Evolutionary conservation across 345 rosid genomes (phyloP), one percentile per base, ranked within the genome.

Genomic region (Citrus maxima): DNA sequence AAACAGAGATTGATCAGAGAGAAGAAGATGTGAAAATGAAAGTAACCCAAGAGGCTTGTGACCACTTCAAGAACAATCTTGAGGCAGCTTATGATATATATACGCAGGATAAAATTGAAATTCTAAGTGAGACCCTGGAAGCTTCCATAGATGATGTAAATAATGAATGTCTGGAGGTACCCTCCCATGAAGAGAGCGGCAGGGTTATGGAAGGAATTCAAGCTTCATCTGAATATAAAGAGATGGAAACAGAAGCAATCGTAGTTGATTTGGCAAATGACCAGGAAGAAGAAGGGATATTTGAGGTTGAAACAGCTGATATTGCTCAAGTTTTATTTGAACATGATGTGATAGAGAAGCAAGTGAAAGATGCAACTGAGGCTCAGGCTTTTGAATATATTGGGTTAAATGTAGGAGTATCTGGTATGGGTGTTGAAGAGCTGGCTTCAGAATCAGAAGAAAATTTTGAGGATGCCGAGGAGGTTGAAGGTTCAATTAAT

Each of bases 271-370:
- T 79, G 82, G 84, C 55, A 72, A 80, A 81, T 73, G 80, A 76
- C 75, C 34, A 54, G 77, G 90, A 82, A 74, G 83, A 77, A 67
- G 81, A 74, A 77, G 83, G 85, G 79, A 84, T 70, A 66, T 72
- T 72, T 84, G 91, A 88, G 75, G 71, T 72, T 83, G 88, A 88
- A 75, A 79, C 78, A 74, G 77, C 81, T 80, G 82, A 73, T 61
- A 76, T 86, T 75, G 78, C 79, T 67, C 83, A 86, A 67, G 83
- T 75, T 82, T 54, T 82, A 78, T 66, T 77, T 78, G 85, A 80
- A 72, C 75, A 74, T 59, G 68, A 83, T 40, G 88, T 79, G 71
- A 78, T 68, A 69, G 79, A 82, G 78, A 78, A 84, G 79, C 86
- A 86, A 76, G 80, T 67, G 62, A 78, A 82, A 74, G 84, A 87